Evolutionary conservation across 805 yeast species (phyloP).

Genomic region (Starmerella ratchasimensis): DNA sequence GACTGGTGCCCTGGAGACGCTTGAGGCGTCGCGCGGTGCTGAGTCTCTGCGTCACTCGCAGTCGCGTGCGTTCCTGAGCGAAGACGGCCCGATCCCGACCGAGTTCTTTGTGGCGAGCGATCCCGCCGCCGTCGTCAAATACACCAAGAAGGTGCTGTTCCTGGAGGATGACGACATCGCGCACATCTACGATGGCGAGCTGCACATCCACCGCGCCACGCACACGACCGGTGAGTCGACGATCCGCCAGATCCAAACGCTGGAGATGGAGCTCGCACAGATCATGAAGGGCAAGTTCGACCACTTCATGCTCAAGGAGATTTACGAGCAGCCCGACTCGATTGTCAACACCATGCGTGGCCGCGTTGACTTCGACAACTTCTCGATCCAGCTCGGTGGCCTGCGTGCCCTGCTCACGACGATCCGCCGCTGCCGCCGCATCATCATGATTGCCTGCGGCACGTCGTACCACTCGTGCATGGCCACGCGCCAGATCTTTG

Average conservation of each 20-base stretch:
- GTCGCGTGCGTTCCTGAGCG: conserved; percentile 92
- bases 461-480: conserved; percentile 97
- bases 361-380: conserved; percentile 80
- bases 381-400: conserved; percentile 75
- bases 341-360: conserved; percentile 99
- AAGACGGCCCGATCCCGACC: conserved; percentile 88
- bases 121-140: conserved; percentile 91
- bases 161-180: conserved; percentile 98
- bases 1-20: conserved; percentile 25
- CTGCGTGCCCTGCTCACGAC: conserved; percentile 70
- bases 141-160: conserved; percentile 91
- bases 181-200: conserved; percentile 93
- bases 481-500: conserved; percentile 92
- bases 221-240: conserved; percentile 73
- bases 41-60: conserved; percentile 63
- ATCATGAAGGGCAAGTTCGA: conserved; percentile 95
- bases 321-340: conserved; percentile 96
- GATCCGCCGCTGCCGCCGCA: conserved; percentile 84
- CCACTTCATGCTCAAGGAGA: conserved; percentile 98
- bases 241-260: conserved; percentile 87
- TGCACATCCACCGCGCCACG: conserved; percentile 93
- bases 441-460: conserved; percentile 98
- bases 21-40: conserved; percentile 35
- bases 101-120: conserved; percentile 95
- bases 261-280: conserved; percentile 92